These are phyloP conservation scores for Annona squamosa DNA, from an alignment of 164 flowering plant genomes.

Conservation along the genomic window DNA sequence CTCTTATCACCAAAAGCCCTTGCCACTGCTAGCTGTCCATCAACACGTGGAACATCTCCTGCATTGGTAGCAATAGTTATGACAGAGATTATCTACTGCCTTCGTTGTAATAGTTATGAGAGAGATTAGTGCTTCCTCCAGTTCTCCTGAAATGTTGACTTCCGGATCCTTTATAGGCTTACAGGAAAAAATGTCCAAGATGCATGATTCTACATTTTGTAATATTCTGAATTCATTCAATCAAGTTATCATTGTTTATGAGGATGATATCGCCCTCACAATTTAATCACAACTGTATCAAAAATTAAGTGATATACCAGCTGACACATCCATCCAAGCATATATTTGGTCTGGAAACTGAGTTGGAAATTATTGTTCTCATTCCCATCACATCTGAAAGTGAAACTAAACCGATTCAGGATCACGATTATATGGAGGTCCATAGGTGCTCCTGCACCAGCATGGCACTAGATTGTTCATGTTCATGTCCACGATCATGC, in stretches of 20 bases:
- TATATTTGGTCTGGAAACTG: too few relatives aligned
- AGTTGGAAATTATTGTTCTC: too few relatives aligned
- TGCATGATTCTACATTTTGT: too few relatives aligned
- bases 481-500: neutral
- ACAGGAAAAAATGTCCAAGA: too few relatives aligned
- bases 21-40: constrained; percentile 86
- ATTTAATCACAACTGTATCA: too few relatives aligned
- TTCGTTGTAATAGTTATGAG: neutral
- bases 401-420: too few relatives aligned
- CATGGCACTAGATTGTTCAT: neutral
- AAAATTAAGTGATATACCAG: too few relatives aligned
- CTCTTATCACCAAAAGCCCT: constrained; percentile 97
- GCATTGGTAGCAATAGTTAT: neutral
- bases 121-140: neutral
- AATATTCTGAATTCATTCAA: too few relatives aligned
- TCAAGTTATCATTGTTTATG: too few relatives aligned
- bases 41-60: constrained; percentile 96
- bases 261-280: too few relatives aligned
- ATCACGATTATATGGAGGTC: neutral
- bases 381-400: too few relatives aligned
- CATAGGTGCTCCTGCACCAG: neutral
- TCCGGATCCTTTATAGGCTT: neutral
- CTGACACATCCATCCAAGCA: too few relatives aligned
- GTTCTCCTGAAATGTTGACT: neutral
- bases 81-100: neutral